Evolutionary conservation across 1,139 yeast genomes (phyloP), one percentile per base, ranked within the genome.

Genomic region (Debaryomyces coudertii): DNA sequence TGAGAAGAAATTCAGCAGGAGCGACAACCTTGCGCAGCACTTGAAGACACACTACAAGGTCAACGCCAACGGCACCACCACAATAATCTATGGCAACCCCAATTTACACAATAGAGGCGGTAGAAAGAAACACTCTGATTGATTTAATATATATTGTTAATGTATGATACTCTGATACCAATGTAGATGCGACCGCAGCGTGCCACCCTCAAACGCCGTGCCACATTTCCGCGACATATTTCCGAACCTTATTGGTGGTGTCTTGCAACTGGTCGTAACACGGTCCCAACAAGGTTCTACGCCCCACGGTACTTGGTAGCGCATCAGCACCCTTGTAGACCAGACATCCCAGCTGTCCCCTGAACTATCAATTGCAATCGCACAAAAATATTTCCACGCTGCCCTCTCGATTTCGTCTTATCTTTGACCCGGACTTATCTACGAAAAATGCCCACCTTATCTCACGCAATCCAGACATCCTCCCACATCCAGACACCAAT

Each of bases 11-110:
- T 76, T 76, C 50, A 66, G 73, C 47, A 57, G 81, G 47, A 66
- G 72, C 11, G 81, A 76, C 58, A 76, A 76, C 53, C 67, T 76
- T 58, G 77, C 79, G 9, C 80, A 75, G 54, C 81, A 76, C 58
- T 65, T 74, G 55, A 75, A 76, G 57, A 76, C 80, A 7, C 80
- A 76, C 53, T 73, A 69, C 53, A 71, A 71, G 40, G 40, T 66
- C 41, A 68, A 71, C 51, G 53, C 66, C 9, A 63, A 66, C 44
- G 77, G 77, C 12, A 61, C 69, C 15, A 67, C 73, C 4, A 62
- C 66, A 40, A 65, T 71, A 18, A 63, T 73, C 43, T 69, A 70
- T 50, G 76, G 76, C 2, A 70, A 68, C 50, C 71, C 75, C 4
- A 65, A 60, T 45, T 53, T 60, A 31, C 71, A 63, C 49, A 62